Evolutionary conservation across 208 protist genomes (phyloP).

Genomic region (Phytomonas sp.): DNA sequence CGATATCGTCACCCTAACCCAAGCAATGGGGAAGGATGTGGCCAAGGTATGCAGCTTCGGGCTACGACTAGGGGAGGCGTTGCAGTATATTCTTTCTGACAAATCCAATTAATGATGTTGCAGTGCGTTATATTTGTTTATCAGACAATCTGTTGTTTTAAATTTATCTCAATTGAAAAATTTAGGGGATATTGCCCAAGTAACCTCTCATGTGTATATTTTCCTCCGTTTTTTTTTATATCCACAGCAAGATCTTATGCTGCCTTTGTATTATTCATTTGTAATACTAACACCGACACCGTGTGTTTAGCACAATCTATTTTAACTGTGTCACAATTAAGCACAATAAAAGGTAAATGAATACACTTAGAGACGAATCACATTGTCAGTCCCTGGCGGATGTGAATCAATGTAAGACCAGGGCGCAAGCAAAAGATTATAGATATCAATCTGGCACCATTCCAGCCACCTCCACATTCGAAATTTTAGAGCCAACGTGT

Average conservation of each 20-base stretch:
- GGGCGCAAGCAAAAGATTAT: not conserved
- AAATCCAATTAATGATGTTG: constrained; percentile 10
- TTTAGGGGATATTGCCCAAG: not conserved
- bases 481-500: not conserved
- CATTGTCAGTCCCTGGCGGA: not conserved
- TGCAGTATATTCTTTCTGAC: constrained; percentile 22
- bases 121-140: not conserved
- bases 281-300: not conserved
- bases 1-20: constrained; percentile 26
- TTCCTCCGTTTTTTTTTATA: not conserved
- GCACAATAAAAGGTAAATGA: not conserved
- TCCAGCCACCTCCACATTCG: not conserved
- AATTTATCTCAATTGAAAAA: not conserved
- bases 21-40: constrained; percentile 36
- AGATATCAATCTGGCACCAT: not conserved
- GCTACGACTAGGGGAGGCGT: constrained; percentile 20
- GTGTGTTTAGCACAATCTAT: not conserved
- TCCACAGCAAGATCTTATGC: not conserved
- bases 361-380: not conserved
- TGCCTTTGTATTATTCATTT: not conserved
- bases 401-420: not conserved
- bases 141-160: not conserved
- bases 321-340: not conserved
- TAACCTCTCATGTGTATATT: not conserved
- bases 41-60: constrained; percentile 18